These are phyloP conservation scores for Aspergillus bertholletiae DNA, from an alignment of 495 filamentous ascomycete genomes.

Conservation along the genomic window DNA sequence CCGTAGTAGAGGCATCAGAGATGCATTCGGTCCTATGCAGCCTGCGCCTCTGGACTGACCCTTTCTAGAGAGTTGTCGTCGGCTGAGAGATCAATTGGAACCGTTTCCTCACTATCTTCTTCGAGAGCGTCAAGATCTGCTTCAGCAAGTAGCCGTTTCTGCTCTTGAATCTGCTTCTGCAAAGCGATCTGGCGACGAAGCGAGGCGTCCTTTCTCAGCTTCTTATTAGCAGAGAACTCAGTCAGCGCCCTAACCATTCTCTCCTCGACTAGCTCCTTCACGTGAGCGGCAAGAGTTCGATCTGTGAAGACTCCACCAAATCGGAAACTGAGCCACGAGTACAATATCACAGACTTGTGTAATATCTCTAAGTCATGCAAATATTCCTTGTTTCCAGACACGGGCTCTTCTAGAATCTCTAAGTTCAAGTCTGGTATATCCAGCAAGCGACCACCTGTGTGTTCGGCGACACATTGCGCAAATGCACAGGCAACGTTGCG, in stretches of 20 bases:
- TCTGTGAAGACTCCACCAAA: constrained; percentile 76
- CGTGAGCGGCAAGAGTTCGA: constrained; percentile 71
- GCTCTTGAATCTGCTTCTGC: constrained; percentile 34
- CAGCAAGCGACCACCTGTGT: constrained; percentile 58
- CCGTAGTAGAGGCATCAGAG: background rate
- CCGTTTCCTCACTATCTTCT: constrained; percentile 10
- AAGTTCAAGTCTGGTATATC: constrained; percentile 62
- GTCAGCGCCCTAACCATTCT: constrained; percentile 67
- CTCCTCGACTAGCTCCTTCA: constrained; percentile 74
- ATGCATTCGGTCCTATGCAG: background rate
- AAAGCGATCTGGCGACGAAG: constrained; percentile 39
- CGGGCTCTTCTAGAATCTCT: constrained; percentile 59
- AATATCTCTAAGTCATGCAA: constrained; percentile 66
- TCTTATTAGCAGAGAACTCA: constrained; percentile 49
- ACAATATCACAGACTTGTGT: constrained; percentile 79
- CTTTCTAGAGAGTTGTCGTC: constrained; percentile 8
- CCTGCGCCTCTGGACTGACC: background rate
- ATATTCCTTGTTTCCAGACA: constrained; percentile 44
- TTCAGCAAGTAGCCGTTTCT: constrained; percentile 21
- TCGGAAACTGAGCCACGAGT: constrained; percentile 77
- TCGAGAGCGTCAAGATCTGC: constrained; percentile 11
- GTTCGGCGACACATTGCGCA: constrained; percentile 63
- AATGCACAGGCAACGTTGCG: constrained; percentile 51
- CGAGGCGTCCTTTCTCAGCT: constrained; percentile 40
- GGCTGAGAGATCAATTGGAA: constrained; percentile 8